Evolutionary conservation across 2,329 filamentous ascomycete species (phyloP).

Genomic region (Penicillium decumbens): DNA sequence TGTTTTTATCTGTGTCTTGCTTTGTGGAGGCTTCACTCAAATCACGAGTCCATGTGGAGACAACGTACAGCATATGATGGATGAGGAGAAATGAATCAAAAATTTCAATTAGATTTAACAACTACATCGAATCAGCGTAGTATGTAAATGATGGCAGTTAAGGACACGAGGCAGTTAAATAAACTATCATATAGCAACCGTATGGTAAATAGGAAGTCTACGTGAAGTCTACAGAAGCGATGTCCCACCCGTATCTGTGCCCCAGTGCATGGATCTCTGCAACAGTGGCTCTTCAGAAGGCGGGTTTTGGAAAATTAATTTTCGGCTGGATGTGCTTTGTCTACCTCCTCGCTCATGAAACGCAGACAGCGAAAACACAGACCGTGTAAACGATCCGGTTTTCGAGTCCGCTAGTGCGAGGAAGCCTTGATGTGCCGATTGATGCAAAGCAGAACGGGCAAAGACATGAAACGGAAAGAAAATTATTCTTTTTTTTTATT

Average conservation of each 20-base stretch:
- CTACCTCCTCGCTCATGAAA: conserved; percentile 45
- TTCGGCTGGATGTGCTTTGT: conserved; percentile 37
- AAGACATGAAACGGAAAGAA: not conserved
- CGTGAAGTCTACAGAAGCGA: conserved; percentile 11
- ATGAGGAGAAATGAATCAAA: conserved; percentile 21
- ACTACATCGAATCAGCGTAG: not conserved
- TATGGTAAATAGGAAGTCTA: not conserved
- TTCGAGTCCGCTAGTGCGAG: conserved; percentile 35
- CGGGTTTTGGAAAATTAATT: conserved; percentile 29
- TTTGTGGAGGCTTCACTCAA: conserved; percentile 7
- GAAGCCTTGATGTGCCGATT: conserved; percentile 45
- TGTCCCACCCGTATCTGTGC: conserved; percentile 68
- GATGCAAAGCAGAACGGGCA: conserved; percentile 1
- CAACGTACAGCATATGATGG: conserved; percentile 21
- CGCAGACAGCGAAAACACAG: conserved; percentile 20
- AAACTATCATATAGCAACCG: not conserved
- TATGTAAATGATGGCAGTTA: not conserved
- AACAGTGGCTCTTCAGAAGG: conserved; percentile 62
- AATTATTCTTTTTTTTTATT: conserved; percentile 11
- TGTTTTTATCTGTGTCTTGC: conserved; percentile 19
- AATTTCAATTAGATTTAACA: not conserved
- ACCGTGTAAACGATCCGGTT: conserved; percentile 21
- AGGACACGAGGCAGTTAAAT: not conserved
- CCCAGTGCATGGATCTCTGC: conserved; percentile 54
- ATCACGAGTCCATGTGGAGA: conserved; percentile 24